These are phyloP conservation scores for Claviceps sp. DNA, from an alignment of 2,329 filamentous ascomycete genomes.

Conservation along the genomic window DNA sequence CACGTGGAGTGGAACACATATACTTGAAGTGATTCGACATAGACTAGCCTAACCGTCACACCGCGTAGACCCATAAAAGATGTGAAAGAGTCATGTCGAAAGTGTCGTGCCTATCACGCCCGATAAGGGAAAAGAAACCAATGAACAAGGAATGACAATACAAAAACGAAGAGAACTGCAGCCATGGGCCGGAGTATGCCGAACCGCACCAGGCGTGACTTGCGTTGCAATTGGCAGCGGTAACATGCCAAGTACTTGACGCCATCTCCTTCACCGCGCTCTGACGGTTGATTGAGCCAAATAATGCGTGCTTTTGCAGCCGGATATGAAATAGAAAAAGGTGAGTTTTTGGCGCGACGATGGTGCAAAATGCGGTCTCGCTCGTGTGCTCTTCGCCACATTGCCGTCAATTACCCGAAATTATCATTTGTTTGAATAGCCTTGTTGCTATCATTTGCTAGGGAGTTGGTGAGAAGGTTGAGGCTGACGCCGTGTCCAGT, in stretches of 20 bases:
- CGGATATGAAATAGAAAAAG: background rate
- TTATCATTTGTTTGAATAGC: background rate
- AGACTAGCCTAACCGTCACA: conserved; percentile 1
- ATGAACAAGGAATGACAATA: background rate
- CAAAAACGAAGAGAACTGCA: conserved; percentile 3
- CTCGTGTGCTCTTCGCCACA: background rate
- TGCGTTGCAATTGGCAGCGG: conserved; percentile 7
- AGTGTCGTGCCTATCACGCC: background rate
- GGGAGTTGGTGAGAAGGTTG: conserved; percentile 1
- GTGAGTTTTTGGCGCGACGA: background rate
- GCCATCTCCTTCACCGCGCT: background rate
- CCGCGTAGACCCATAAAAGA: background rate
- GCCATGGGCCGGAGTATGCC: conserved; percentile 4
- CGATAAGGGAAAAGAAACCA: background rate
- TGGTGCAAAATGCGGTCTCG: background rate
- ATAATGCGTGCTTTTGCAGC: background rate
- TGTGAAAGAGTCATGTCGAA: background rate
- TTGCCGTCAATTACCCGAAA: background rate
- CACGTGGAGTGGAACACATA: background rate
- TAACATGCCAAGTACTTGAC: conserved; percentile 12
- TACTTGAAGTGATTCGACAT: background rate
- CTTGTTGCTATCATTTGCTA: background rate
- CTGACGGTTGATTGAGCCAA: background rate
- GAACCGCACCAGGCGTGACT: conserved; percentile 6
- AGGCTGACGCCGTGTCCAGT: conserved; percentile 23